Base-by-base conservation (phyloP, 768 basidiomycete genomes). In the Rickenella mellea region DNA sequence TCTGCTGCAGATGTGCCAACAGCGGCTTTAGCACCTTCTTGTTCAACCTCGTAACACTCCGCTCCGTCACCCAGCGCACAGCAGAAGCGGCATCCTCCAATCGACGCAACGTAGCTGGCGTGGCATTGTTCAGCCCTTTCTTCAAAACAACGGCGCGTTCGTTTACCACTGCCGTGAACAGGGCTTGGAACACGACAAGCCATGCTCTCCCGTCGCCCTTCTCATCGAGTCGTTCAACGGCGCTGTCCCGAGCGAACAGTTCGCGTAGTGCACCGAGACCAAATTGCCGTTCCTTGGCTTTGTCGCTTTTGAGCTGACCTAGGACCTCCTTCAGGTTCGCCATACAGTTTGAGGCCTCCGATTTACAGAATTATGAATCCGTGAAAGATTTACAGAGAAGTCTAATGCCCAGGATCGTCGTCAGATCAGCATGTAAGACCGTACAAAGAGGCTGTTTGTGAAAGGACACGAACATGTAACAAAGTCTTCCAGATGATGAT, bases 11-110 rank as follows among this genome's bases (percentile, higher is more conserved):
- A 55, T 92, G 84, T 7, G 68, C 67, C 41, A 86, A 65, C 24
- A 93, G 49, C 3, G 73, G 60, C 39, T 70, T 71, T 26, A 78
- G 55, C 14, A 76, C 71, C 35, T 70, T 72, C 45, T 64, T 68
- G 55, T 70, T 77, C 47, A 90, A 62, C 42, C 67, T 59, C 21
- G 69, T 65, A 4, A 78, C 69, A 6, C 74, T 73, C 40, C 71
- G 67, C 53, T 87, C 83, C 26, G 76, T 75, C 41, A 92, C 63
- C 78, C 77, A 82, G 24, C 91, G 77, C 17, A 96, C 66, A 1
- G 72, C 64, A 4, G 71, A 69, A 7, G 85, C 79, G 1, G 76
- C 73, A 10, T 86, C 80, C 4, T 68, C 66, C 9, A 96, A 70
- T 42, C 85, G 72, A 33, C 75, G 69, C 39, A 68, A 57, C 4